These are phyloP conservation scores for Sporothrix inflata DNA, from an alignment of 2,329 filamentous ascomycete genomes.

Conservation along the genomic window DNA sequence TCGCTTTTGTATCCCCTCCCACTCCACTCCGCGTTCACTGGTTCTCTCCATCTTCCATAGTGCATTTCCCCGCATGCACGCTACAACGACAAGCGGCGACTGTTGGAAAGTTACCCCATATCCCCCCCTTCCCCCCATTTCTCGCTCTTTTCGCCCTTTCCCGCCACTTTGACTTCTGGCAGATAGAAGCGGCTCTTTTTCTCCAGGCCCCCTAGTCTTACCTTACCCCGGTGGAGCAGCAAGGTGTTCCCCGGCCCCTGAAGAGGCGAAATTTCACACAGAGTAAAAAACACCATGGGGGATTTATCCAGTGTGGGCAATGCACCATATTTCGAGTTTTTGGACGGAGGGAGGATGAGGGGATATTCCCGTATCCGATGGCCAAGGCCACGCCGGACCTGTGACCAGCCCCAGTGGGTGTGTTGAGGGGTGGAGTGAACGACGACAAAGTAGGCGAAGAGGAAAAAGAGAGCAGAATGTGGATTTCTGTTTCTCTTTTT, in stretches of 20 bases:
- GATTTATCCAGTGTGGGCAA: neutral
- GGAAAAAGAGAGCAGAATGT: neutral
- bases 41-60: neutral
- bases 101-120: neutral
- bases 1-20: neutral
- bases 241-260: neutral
- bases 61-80: neutral
- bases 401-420: neutral
- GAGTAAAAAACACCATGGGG: neutral
- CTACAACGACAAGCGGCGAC: neutral
- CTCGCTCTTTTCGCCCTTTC: neutral
- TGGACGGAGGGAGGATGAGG: neutral
- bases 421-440: neutral
- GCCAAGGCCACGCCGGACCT: neutral
- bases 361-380: constrained; percentile 5
- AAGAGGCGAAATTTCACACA: neutral
- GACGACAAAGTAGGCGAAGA: neutral
- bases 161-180: neutral
- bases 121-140: neutral
- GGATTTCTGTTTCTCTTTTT: neutral
- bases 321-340: neutral
- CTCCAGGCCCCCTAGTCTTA: neutral
- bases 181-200: neutral
- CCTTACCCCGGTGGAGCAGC: neutral
- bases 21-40: neutral